Percentiles rank a stretch among this genome's conserved stretches.
phyloP scores from a whole-genome alignment of 2,329 filamentous ascomycete species.

The Pseudogymnoascus sp. region DNA sequence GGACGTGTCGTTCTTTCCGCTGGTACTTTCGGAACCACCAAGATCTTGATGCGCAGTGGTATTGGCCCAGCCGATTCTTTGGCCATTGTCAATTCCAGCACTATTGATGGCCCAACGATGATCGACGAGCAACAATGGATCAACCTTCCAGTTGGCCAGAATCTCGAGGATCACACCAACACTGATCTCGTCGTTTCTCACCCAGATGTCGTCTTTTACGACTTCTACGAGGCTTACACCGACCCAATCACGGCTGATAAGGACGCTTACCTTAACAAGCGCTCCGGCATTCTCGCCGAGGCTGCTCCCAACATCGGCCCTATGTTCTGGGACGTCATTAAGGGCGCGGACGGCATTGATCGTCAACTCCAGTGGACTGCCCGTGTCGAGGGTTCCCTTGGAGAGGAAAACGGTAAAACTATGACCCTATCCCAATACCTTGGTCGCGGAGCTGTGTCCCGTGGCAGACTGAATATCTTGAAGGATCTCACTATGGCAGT shows the following conservation, averaged over 20 bases:
- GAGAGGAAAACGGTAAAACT: slow-evolving; percentile 21
- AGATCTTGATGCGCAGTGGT: slow-evolving; percentile 53
- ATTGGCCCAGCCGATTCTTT: slow-evolving; percentile 44
- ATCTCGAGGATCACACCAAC: slow-evolving; percentile 57
- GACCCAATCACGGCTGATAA: slow-evolving; percentile 38
- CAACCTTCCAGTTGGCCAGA: slow-evolving; percentile 50
- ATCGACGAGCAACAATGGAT: slow-evolving; percentile 44
- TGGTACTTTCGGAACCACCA: neutral
- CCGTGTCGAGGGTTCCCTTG: slow-evolving; percentile 45
- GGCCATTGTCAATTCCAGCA: slow-evolving; percentile 19
- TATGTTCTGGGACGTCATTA: slow-evolving; percentile 54
- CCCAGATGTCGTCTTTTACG: slow-evolving; percentile 46
- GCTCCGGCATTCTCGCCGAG: slow-evolving; percentile 54
- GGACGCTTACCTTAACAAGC: slow-evolving; percentile 38
- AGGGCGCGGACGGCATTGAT: slow-evolving; percentile 49
- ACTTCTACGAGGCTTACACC: slow-evolving; percentile 54
- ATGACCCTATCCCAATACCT: slow-evolving; percentile 51
- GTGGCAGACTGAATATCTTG: slow-evolving; percentile 54
- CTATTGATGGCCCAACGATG: neutral
- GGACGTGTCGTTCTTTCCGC: slow-evolving; percentile 9
- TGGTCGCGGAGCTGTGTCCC: slow-evolving; percentile 52
- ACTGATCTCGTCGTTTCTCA: slow-evolving; percentile 44
- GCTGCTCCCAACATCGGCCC: slow-evolving; percentile 59
- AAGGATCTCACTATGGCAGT: slow-evolving; percentile 50
- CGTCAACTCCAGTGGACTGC: slow-evolving; percentile 62